These are phyloP conservation scores for Fusarium cyanostomum DNA, from an alignment of 2,329 filamentous ascomycete genomes.

Conservation along the genomic window DNA sequence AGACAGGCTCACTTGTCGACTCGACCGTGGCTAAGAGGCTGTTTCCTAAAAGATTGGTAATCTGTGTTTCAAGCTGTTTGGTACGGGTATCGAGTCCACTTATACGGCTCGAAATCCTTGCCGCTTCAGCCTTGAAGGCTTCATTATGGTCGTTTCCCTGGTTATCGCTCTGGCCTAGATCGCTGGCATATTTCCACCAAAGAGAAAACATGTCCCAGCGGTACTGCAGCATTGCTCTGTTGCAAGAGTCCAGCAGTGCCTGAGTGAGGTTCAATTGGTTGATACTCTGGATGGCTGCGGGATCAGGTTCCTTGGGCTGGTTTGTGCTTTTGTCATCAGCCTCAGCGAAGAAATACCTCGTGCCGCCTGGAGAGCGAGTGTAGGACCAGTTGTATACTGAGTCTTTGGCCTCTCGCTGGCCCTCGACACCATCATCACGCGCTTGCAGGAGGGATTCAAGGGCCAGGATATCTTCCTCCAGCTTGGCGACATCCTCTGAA, in stretches of 20 bases:
- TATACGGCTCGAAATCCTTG: not conserved
- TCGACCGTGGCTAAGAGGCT: constrained; percentile 21
- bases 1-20: constrained; percentile 37
- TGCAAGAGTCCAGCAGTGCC: constrained; percentile 33
- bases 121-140: not conserved
- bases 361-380: constrained; percentile 39
- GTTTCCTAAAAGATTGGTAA: rapidly evolving
- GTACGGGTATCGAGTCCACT: not conserved
- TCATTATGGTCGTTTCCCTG: not conserved
- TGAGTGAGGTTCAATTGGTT: constrained; percentile 38
- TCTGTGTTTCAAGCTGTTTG: not conserved
- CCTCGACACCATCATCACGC: constrained; percentile 47
- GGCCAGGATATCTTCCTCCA: constrained; percentile 43
- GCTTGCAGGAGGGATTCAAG: constrained; percentile 43
- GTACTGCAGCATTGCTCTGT: constrained; percentile 29
- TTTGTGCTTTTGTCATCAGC: constrained; percentile 11
- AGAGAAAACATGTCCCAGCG: constrained; percentile 54
- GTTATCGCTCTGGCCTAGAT: not conserved
- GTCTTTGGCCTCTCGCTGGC: constrained; percentile 44
- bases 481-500: constrained; percentile 14
- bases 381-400: constrained; percentile 46
- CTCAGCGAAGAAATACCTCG: constrained; percentile 38
- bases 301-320: constrained; percentile 8
- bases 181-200: constrained; percentile 51
- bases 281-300: not conserved